Evolutionary conservation across 2,329 filamentous ascomycete species (phyloP), one percentile per base, ranked within the genome.

Genomic region (Aspergillus sp.): DNA sequence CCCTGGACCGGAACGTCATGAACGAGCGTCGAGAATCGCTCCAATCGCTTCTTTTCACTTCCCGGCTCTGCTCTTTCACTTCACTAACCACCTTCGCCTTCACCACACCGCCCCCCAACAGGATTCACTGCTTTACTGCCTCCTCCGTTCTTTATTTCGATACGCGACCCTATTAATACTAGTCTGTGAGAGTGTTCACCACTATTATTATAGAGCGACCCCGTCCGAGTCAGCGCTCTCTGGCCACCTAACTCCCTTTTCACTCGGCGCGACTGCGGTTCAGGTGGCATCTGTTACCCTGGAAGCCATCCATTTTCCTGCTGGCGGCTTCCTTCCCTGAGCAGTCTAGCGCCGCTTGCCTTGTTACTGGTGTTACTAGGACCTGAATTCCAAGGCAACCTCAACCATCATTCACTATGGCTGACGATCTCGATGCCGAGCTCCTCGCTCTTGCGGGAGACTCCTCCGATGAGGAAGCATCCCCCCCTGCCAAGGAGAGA

Each of bases 391-490:
- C 59, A 62, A 58, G 49, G 57, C 53, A 36, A 51, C 21, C 23
- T 21, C 43, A n/a, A 38, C 43, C 45, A 32, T 59, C 15, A 69
- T 68, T 71, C 65, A 84, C 66, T 71, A 96, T 97, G 92, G 90
- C 91, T 59, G 91, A 76, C 60, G 75, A 94, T 73, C 85, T 97
- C 67, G 94, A 98, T 74, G 92, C 94, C 70, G 94, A 97, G 81
- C 88, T 98, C 67, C 89, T 98, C 66, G 93, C 91, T 72, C 88
- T 98, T 66, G 95, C 93, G 57, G 95, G 91, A 68, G 89, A 82
- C 69, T 79, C 80, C 62, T 82, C 80, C 54, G 81, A 83, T 64
- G 82, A 84, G 63, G 83, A 85, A 66, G 74, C 78, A 58, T 74
- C 86, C 63, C 81, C 83, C 56, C 77, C 72, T 77, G 60, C 85